Conservation (phyloP, 169 alveolate species). For the Cryptosporidium parvum region DNA sequence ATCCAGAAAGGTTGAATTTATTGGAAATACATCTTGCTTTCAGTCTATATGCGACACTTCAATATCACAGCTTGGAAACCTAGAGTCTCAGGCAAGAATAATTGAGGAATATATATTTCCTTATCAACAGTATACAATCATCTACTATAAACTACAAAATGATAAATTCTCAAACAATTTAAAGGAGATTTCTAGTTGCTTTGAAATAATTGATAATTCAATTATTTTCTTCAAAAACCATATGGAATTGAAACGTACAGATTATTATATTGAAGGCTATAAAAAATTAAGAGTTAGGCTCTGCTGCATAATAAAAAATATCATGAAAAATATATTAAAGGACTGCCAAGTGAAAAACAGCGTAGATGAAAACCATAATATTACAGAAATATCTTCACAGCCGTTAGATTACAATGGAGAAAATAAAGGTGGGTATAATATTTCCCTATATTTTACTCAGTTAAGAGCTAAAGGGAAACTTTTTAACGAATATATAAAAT, state of each 20-base stretch:
- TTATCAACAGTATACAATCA: conserved; percentile 61
- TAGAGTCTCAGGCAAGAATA: conserved; percentile 48
- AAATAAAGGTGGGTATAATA: conserved; percentile 34
- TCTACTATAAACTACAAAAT: conserved; percentile 53
- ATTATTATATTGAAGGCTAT: conserved; percentile 43
- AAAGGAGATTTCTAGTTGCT: conserved; percentile 18
- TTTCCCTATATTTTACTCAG: conserved; percentile 37
- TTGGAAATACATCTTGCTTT: conserved; percentile 25
- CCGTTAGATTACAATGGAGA: background rate
- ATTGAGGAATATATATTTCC: conserved; percentile 70
- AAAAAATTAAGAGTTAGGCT: conserved; percentile 49
- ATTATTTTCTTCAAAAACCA: conserved; percentile 40
- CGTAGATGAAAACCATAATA: conserved; percentile 2
- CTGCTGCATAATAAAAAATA: conserved; percentile 16
- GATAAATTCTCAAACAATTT: conserved; percentile 23
- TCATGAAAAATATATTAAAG: conserved; percentile 31
- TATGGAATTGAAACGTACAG: conserved; percentile 12
- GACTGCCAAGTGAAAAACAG: background rate
- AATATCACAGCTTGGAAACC: conserved; percentile 7
- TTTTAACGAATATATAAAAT: conserved; percentile 26
- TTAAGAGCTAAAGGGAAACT: conserved; percentile 46
- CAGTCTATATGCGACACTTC: conserved; percentile 56
- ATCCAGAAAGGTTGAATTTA: conserved; percentile 25
- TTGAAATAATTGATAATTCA: conserved; percentile 61
- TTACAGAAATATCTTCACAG: background rate